Percentiles rank a stretch among this genome's conserved stretches.
Conservation (phyloP, 1,139 yeast genomes). For the Yamadazyma songkhlaensis region DNA sequence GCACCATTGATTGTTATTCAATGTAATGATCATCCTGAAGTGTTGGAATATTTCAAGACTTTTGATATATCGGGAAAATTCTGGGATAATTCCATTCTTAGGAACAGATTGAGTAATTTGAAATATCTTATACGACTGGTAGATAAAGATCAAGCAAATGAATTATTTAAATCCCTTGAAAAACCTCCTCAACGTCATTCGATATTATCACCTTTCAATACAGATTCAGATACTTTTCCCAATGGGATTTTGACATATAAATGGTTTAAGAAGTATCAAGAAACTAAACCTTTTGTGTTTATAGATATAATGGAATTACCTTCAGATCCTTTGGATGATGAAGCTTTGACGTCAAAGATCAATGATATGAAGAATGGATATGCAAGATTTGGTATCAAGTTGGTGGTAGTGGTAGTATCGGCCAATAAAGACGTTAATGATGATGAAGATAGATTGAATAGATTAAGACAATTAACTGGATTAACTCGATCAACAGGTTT, state of each 20-base stretch:
- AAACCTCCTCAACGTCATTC: slow-evolving; percentile 22
- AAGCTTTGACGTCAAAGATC: slow-evolving; percentile 18
- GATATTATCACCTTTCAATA: slow-evolving; percentile 35
- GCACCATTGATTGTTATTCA: slow-evolving; percentile 28
- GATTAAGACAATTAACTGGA: slow-evolving; percentile 28
- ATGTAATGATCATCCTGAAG: slow-evolving; percentile 1
- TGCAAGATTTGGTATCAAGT: slow-evolving; percentile 19
- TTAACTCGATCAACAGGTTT: slow-evolving; percentile 31
- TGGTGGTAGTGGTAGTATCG: slow-evolving; percentile 28
- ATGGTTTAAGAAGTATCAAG: slow-evolving; percentile 38
- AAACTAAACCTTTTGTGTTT: slow-evolving; percentile 33
- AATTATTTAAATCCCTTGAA: slow-evolving; percentile 4
- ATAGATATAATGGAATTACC: slow-evolving; percentile 22
- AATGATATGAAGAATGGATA: slow-evolving; percentile 18
- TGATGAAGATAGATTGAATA: slow-evolving; percentile 19
- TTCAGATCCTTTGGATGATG: slow-evolving; percentile 15
- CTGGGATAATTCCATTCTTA: slow-evolving; percentile 43
- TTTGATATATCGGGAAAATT: slow-evolving; percentile 20
- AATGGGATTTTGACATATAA: slow-evolving; percentile 36
- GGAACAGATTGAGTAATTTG: slow-evolving; percentile 33
- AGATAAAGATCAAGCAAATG: background rate
- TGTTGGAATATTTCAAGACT: slow-evolving; percentile 12
- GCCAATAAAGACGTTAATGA: slow-evolving; percentile 10
- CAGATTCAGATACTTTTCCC: slow-evolving; percentile 37
- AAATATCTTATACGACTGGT: slow-evolving; percentile 28